Percentiles rank a stretch among this genome's conserved stretches.
Conservation (phyloP, 108 stramenopile genomes). For the Conticribra guillardii region DNA sequence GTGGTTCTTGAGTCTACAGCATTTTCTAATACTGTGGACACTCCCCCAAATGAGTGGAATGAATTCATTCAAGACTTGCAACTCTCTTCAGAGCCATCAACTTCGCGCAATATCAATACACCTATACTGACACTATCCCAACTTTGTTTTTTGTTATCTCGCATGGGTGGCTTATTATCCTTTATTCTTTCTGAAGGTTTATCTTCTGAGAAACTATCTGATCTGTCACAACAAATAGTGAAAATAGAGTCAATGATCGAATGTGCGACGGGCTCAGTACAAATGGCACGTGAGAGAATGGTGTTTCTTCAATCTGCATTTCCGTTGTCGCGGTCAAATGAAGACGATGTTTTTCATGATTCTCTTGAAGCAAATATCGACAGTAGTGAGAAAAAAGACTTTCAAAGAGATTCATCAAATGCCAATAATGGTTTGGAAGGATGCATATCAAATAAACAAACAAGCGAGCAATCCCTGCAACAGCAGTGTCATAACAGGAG, state of each 20-base stretch:
- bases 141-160: conserved; percentile 35
- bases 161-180: conserved; percentile 21
- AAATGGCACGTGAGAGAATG: conserved; percentile 25
- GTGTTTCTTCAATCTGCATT: conserved; percentile 32
- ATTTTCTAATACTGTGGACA: neutral
- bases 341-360: neutral
- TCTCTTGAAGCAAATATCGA: too few species aligned
- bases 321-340: conserved; percentile 2
- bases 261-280: too few species aligned
- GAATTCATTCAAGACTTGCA: conserved; percentile 35
- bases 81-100: neutral
- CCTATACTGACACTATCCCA: conserved; percentile 41
- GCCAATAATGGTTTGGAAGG: too few species aligned
- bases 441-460: too few species aligned
- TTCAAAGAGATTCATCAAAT: neutral
- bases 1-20: neutral
- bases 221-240: too few species aligned
- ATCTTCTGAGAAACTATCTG: neutral
- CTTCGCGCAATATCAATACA: neutral
- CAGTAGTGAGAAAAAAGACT: too few species aligned
- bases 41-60: conserved; percentile 21
- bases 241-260: too few species aligned
- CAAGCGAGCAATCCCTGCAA: conserved; percentile 9
- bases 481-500: neutral
- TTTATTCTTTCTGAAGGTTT: conserved; percentile 8